Evolutionary conservation across 305 asterid genomes (phyloP).

Genomic region (Petunia hybrid): DNA sequence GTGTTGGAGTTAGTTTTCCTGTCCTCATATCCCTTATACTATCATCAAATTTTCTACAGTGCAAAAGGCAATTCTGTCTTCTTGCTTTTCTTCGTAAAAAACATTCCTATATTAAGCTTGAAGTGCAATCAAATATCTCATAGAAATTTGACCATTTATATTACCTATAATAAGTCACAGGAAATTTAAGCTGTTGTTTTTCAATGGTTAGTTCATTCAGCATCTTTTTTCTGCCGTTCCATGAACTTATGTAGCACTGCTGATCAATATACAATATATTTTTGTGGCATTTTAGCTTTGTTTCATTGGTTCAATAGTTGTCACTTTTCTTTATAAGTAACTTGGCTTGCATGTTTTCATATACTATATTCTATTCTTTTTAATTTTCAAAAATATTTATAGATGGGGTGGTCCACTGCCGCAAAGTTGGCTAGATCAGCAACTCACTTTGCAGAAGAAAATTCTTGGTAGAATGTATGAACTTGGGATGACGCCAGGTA

Average conservation of each 20-base stretch:
- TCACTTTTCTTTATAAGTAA: neutral
- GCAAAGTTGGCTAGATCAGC: slow-evolving; percentile 89
- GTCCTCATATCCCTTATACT: neutral
- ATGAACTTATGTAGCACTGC: slow-evolving; percentile 14
- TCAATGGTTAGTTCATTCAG: neutral
- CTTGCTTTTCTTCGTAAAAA: neutral
- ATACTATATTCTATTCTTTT: slow-evolving; percentile 8
- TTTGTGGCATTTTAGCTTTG: neutral
- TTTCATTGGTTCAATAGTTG: neutral
- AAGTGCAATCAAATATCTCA: neutral
- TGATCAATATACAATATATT: neutral
- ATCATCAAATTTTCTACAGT: neutral
- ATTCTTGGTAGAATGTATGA: slow-evolving; percentile 79
- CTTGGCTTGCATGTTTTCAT: slow-evolving; percentile 20
- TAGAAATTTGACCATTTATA: neutral
- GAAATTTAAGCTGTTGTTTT: neutral
- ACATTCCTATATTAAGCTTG: neutral
- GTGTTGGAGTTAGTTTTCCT: neutral
- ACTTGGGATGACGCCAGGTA: slow-evolving; percentile 87
- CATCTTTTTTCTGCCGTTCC: neutral
- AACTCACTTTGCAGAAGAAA: slow-evolving; percentile 76
- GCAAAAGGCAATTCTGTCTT: neutral
- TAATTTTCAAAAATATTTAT: slow-evolving; percentile 15
- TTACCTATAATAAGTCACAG: neutral
- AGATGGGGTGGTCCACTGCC: slow-evolving; percentile 94